phyloP scores from a whole-genome alignment of 345 rosid species.

The Linum usitatissimum region DNA sequence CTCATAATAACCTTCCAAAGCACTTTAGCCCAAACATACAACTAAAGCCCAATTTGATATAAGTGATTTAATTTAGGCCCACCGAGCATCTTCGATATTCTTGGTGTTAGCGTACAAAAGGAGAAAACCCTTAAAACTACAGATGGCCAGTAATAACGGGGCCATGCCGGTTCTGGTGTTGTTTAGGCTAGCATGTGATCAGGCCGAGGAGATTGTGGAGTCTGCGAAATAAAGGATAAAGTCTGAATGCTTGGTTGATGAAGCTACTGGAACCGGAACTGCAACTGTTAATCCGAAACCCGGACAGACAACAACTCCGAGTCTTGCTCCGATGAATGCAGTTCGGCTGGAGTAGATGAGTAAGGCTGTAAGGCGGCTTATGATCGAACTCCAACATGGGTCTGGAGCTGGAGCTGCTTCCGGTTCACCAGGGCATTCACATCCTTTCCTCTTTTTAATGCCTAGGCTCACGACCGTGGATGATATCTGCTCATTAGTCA shows the following conservation, averaged over 20 bases:
- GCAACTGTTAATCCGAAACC: conserved; percentile 50
- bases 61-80: too few species aligned
- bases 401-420: conserved; percentile 45
- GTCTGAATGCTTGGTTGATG: conserved; percentile 85
- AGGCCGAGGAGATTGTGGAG: conserved; percentile 92
- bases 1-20: too few species aligned
- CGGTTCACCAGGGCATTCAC: conserved; percentile 32
- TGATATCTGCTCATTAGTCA: too few species aligned
- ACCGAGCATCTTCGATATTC: too few species aligned
- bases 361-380: conserved; percentile 88
- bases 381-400: conserved; percentile 81
- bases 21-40: too few species aligned
- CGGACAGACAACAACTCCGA: conserved; percentile 37
- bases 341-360: conserved; percentile 98
- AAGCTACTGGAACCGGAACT: conserved; percentile 64
- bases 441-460: conserved; percentile 63
- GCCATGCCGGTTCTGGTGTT: too few species aligned
- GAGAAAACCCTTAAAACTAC: too few species aligned
- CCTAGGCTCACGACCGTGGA: conserved; percentile 68
- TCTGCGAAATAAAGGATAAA: conserved; percentile 85
- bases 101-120: too few species aligned
- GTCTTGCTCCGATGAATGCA: conserved; percentile 79
- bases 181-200: conserved; percentile 87
- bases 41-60: too few species aligned
- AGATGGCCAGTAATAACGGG: too few species aligned